phyloP scores from a whole-genome alignment of 306 rosid genomes.

The Pyrus betulifolia region DNA sequence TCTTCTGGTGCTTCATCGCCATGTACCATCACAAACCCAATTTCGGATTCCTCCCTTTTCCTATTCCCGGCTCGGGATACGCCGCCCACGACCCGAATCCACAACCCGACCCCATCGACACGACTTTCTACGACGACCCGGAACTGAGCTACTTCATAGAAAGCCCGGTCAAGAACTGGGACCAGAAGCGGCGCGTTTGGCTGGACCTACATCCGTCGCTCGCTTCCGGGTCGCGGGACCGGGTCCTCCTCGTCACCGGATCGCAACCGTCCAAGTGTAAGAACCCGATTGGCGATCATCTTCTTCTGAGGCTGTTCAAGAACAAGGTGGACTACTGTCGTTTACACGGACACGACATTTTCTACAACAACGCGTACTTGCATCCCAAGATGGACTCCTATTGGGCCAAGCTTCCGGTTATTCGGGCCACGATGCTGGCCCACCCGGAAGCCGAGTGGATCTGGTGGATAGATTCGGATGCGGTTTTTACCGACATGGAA shows the following conservation, averaged over 20 bases:
- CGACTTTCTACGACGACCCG: slow-evolving; percentile 39
- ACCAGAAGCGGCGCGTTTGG: slow-evolving; percentile 36
- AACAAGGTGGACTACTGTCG: slow-evolving; percentile 54
- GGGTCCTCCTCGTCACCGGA: slow-evolving; percentile 35
- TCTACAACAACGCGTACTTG: slow-evolving; percentile 30
- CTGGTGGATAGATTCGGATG: slow-evolving; percentile 52
- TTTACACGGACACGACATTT: slow-evolving; percentile 30
- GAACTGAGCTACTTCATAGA: slow-evolving; percentile 25
- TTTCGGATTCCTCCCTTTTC: neutral
- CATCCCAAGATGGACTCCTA: slow-evolving; percentile 34
- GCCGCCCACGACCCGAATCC: neutral
- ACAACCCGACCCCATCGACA: neutral
- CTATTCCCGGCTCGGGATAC: neutral
- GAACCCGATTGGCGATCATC: slow-evolving; percentile 36
- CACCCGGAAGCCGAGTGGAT: slow-evolving; percentile 46
- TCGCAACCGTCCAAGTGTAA: slow-evolving; percentile 33
- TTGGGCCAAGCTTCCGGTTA: slow-evolving; percentile 34
- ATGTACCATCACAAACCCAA: neutral
- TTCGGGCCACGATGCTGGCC: slow-evolving; percentile 37
- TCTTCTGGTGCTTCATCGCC: neutral
- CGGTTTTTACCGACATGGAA: slow-evolving; percentile 38
- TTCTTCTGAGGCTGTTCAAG: slow-evolving; percentile 40
- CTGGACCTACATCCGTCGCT: slow-evolving; percentile 15
- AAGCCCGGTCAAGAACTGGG: slow-evolving; percentile 35
- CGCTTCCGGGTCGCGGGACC: neutral